Conservation (phyloP, 106 monocot genomes). For the Xerophyta viscosa region DNA sequence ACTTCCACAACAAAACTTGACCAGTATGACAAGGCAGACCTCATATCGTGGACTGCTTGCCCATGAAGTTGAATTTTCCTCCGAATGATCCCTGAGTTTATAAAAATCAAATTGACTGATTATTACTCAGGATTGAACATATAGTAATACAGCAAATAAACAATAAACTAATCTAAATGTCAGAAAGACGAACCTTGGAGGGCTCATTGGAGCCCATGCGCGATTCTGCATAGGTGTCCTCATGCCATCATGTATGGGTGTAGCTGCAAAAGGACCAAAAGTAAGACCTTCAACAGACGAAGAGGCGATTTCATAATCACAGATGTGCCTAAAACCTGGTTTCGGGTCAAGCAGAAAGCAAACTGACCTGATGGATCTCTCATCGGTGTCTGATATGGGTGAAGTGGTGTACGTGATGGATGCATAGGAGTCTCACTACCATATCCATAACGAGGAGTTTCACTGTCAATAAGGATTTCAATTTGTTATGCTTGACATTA, state of each 20-base stretch:
- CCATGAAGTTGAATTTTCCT: slow-evolving; percentile 96
- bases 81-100: slow-evolving; percentile 97
- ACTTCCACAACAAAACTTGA: no score
- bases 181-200: slow-evolving; percentile 69
- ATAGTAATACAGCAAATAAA: no score
- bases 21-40: no score
- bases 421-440: slow-evolving; percentile 98
- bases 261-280: slow-evolving; percentile 85
- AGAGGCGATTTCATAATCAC: no score
- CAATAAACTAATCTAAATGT: no score
- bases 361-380: slow-evolving; percentile 89
- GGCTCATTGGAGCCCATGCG: slow-evolving; percentile 99
- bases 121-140: no score
- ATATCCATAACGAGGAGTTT: slow-evolving; percentile 63
- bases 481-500: neutral
- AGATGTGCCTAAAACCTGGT: no score
- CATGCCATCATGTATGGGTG: slow-evolving; percentile 98
- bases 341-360: no score
- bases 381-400: slow-evolving; percentile 95
- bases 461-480: slow-evolving; percentile 28
- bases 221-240: slow-evolving; percentile 88
- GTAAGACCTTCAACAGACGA: no score
- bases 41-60: slow-evolving; percentile 85
- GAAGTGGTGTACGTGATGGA: slow-evolving; percentile 92
- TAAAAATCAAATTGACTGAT: no score